Percentiles rank a stretch among this genome's conserved stretches.
These are phyloP conservation scores for Fonsecaea erecta DNA, from an alignment of 2,329 filamentous ascomycete genomes.

Conservation along the genomic window DNA sequence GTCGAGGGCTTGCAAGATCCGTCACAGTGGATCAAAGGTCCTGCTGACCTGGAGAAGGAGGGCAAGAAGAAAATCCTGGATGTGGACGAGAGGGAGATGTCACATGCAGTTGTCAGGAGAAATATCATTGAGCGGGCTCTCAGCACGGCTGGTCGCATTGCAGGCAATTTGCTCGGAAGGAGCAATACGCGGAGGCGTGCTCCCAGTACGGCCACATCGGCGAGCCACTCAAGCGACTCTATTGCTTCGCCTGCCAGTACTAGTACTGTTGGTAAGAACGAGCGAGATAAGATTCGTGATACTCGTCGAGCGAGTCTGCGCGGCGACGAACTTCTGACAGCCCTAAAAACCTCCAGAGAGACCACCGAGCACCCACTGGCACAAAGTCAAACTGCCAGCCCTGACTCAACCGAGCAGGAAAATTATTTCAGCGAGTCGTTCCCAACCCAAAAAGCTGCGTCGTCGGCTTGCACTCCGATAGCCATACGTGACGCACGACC, in stretches of 20 bases:
- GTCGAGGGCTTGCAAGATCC: constrained; percentile 75
- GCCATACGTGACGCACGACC: constrained; percentile 43
- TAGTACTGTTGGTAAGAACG: constrained; percentile 60
- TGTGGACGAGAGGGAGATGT: constrained; percentile 88
- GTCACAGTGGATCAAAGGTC: constrained; percentile 87
- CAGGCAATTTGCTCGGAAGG: constrained; percentile 67
- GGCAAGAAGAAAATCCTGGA: constrained; percentile 78
- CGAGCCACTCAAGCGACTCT: constrained; percentile 59
- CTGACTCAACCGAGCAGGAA: constrained; percentile 52
- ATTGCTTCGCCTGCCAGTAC: constrained; percentile 60
- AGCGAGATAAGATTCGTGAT: constrained; percentile 43
- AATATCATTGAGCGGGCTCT: constrained; percentile 81
- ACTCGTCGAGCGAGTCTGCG: constrained; percentile 60
- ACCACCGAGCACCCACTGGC: constrained; percentile 72
- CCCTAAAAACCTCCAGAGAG: constrained; percentile 56
- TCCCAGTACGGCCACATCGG: constrained; percentile 59
- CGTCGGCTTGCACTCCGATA: constrained; percentile 35
- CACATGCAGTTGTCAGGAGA: constrained; percentile 85
- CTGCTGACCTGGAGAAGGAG: constrained; percentile 80
- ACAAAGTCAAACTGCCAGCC: constrained; percentile 73
- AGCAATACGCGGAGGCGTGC: constrained; percentile 52
- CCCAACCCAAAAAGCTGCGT: constrained; percentile 22
- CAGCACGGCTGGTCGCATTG: constrained; percentile 54
- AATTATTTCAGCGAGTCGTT: constrained; percentile 45
- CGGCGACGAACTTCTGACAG: constrained; percentile 62